Percentiles rank a stretch among this genome's conserved stretches.
Conservation (phyloP, 2,329 filamentous ascomycete species). For the Chlorencoelia australis region DNA sequence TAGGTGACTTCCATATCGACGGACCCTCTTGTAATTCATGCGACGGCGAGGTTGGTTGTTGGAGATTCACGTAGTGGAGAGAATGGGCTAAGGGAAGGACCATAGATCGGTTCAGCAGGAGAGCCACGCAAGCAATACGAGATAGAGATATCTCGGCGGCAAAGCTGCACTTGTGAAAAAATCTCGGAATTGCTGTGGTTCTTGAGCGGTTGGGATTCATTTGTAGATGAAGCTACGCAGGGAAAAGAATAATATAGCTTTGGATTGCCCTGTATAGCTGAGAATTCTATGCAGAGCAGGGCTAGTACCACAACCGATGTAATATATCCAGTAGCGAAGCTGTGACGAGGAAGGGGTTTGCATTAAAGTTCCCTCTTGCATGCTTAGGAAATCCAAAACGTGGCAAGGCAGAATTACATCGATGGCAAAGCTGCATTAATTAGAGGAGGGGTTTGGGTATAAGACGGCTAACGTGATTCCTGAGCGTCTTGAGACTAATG, state of each 20-base stretch:
- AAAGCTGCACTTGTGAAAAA: slow-evolving; percentile 7
- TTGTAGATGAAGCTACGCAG: slow-evolving; percentile 11
- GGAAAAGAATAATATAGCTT: slow-evolving; percentile 13
- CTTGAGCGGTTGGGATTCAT: slow-evolving; percentile 12
- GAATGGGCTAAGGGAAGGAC: slow-evolving; percentile 9
- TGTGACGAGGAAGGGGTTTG: slow-evolving; percentile 4
- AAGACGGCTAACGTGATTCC: slow-evolving; percentile 4
- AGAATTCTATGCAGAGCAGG: slow-evolving; percentile 12
- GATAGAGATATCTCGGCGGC: slow-evolving; percentile 7
- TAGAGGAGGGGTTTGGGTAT: slow-evolving; percentile 5
- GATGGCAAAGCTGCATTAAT: slow-evolving; percentile 7
- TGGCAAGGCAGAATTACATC: slow-evolving; percentile 7
- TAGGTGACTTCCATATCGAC: slow-evolving; percentile 1
- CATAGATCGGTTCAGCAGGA: slow-evolving; percentile 8
- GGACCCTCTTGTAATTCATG: slow-evolving; percentile 7
- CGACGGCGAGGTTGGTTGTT: background rate
- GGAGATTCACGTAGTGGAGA: background rate
- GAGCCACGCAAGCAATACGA: slow-evolving; percentile 10
- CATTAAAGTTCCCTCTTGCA: slow-evolving; percentile 4
- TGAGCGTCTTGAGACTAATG: slow-evolving; percentile 6
- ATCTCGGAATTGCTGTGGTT: slow-evolving; percentile 6
- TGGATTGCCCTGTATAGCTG: slow-evolving; percentile 9
- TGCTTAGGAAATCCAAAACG: slow-evolving; percentile 5
- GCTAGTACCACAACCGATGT: slow-evolving; percentile 6
- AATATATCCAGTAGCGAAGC: slow-evolving; percentile 10